Base-by-base conservation (phyloP, 2,329 filamentous ascomycete species). In the Talaromyces rugulosus region DNA sequence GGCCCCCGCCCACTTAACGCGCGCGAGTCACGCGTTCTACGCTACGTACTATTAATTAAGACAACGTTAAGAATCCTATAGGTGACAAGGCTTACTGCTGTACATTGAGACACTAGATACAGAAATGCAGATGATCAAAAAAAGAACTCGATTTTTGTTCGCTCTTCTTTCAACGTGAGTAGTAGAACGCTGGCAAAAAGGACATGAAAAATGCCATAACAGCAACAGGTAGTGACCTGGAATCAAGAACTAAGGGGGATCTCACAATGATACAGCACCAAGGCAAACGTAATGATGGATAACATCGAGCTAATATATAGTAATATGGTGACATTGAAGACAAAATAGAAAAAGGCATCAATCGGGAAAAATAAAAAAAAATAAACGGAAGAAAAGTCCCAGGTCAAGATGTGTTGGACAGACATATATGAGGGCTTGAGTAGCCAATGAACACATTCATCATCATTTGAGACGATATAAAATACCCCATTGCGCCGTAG, bases 401-500 rank as follows among this genome's bases (percentile, higher is more conserved):
- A 59, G 5, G 28, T 59, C 42, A 47, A 58, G 12, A 34, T 58
- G 31, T 55, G 23, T 31, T 36, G 55, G 16, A 6, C 16, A 63
- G 23, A 34, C 18, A 59, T 44, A 59, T 44, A 28, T 42, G 28
- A 70, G 47, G 70, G 65, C n/a, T 59, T n/a, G 58, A n/a, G 27
- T 52, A 18, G 59, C 51, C 30, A 34, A 62, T 42, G 34, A 42
- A 51, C 36, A 54, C 40, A 44, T 56, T 55, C 42, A 60, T 58
- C 44, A 59, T 51, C 40, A 63, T 54, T 50, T 54, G 42, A 61
- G 40, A 34, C 18, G 18, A 55, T 59, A 52, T n/a, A 58, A 36
- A 54, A 16, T 33, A 54, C 56, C 36, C 40, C 52, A 44, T 68
- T 69, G 72, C 72, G 71, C 73, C 72, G 59, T 64, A 70, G 69